Percentiles rank a stretch among this genome's conserved stretches.
Conservation (phyloP, 148 eudicot genomes). For the Mesembryanthemum crystallinum region DNA sequence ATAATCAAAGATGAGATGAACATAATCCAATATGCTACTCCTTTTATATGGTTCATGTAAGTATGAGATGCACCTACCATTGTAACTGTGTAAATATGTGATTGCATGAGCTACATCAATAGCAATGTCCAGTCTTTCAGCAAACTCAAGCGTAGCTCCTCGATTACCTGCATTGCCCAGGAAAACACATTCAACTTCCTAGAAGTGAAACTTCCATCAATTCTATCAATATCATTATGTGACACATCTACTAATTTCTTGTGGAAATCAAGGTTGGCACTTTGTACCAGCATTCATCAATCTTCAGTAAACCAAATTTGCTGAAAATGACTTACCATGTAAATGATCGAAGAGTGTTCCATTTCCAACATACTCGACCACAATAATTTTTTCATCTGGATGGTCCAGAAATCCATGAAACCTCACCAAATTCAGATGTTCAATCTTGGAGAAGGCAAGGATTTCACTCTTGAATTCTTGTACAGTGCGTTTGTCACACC, state of each 20-base stretch:
- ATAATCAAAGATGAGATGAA: neutral
- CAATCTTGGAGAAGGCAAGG: conserved; percentile 58
- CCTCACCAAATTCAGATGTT: conserved; percentile 66
- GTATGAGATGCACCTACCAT: conserved; percentile 47
- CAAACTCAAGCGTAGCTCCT: conserved; percentile 49
- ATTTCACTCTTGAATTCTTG: conserved; percentile 66
- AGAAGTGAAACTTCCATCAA: neutral
- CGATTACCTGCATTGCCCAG: conserved; percentile 39
- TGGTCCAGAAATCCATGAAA: conserved; percentile 66
- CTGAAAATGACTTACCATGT: conserved; percentile 48
- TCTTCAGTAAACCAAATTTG: neutral
- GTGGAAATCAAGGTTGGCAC: neutral
- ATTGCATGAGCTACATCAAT: conserved; percentile 84
- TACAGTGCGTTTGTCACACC: conserved; percentile 26
- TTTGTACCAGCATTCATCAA: neutral
- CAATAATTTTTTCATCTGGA: conserved; percentile 52
- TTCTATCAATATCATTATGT: no score
- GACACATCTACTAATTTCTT: neutral
- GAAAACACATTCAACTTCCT: neutral
- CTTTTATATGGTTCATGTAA: neutral
- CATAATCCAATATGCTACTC: neutral
- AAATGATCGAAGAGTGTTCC: conserved; percentile 69
- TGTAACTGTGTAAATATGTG: conserved; percentile 65
- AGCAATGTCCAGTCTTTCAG: conserved; percentile 65
- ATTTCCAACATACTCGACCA: conserved; percentile 68